Base-by-base conservation (phyloP, 2,329 filamentous ascomycete species). In the Macrophomina phaseolina region DNA sequence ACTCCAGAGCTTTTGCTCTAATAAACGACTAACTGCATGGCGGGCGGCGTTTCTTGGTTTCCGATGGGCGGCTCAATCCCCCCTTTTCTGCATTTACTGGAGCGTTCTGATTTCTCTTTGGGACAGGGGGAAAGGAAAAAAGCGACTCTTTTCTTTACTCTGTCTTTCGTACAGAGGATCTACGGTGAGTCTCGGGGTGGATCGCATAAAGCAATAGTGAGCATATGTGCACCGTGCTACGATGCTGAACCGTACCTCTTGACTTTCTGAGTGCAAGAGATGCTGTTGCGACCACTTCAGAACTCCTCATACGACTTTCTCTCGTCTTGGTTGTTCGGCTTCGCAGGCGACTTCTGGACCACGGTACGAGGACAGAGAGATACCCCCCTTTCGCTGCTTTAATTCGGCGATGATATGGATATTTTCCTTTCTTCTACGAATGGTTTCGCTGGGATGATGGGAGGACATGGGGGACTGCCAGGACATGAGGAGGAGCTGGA, bases 321-420 rank as follows among this genome's bases (percentile, higher is more conserved):
- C 58, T 62, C 30, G 58, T 62, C 58, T 62, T 62, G 58, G 58
- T 38, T 49, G 58, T 61, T 62, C 45, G 58, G 58, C 58, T 62
- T 49, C 49, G 38, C 18, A 52, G 61, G 61, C 61, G 48, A 53
- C 61, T 64, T 64, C 61, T 64, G 61, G 61, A 64, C 61, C 61
- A 64, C 36, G 38, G 61, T 64, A 64, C 48, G 18, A 23, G 42
- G 48, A 64, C 48, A 42, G 49, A 64, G 60, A 64, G 48, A 64
- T 64, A 64, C 61, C 61, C 52, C 48, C 48, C 61, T 16, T 64
- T 52, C 61, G 48, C 46, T 64, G 38, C 61, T 34, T 45, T 45
- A 14, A 12, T 32, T 34, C 12, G 45, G 42, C 18, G 45, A 30
- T 38, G 45, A 42, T 40, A 62, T 62, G 18, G 16, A 38, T n/a